Percentiles rank a stretch among this genome's conserved stretches.
Evolutionary conservation across 805 yeast genomes (phyloP).

Genomic region (Candida saitoana): DNA sequence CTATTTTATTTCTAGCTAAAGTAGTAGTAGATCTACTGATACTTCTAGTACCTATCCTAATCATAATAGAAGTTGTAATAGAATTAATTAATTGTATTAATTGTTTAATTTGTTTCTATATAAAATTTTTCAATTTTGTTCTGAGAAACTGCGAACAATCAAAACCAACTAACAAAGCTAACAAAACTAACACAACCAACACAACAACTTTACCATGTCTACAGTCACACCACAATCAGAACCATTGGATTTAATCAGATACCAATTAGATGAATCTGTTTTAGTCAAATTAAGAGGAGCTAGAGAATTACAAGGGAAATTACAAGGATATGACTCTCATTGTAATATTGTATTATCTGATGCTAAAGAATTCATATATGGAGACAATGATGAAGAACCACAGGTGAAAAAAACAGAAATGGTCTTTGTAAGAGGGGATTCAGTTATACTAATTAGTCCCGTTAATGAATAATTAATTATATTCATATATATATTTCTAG

Average conservation of each 20-base stretch:
- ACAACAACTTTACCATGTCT: too few relatives aligned
- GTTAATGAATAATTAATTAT: constrained; percentile 18
- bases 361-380: constrained; percentile 78
- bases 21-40: neutral
- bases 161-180: too few relatives aligned
- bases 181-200: too few relatives aligned
- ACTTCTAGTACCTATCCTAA: neutral
- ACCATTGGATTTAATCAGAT: constrained; percentile 87
- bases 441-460: constrained; percentile 77
- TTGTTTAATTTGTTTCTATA: too few relatives aligned
- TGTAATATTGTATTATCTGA: constrained; percentile 94
- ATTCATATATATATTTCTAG: too few relatives aligned
- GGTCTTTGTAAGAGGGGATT: constrained; percentile 97
- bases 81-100: too few relatives aligned
- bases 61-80: too few relatives aligned
- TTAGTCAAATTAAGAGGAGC: constrained; percentile 90
- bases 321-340: constrained; percentile 94
- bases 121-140: constrained; percentile 7
- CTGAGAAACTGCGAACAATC: too few relatives aligned
- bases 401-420: constrained; percentile 67
- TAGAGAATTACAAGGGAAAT: constrained; percentile 82
- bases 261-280: constrained; percentile 81
- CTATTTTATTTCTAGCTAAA: constrained; percentile 34
- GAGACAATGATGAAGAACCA: constrained; percentile 42
- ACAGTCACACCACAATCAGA: constrained; percentile 36